phyloP scores from a whole-genome alignment of 345 rosid genomes.

The Bruguiera sexangula region DNA sequence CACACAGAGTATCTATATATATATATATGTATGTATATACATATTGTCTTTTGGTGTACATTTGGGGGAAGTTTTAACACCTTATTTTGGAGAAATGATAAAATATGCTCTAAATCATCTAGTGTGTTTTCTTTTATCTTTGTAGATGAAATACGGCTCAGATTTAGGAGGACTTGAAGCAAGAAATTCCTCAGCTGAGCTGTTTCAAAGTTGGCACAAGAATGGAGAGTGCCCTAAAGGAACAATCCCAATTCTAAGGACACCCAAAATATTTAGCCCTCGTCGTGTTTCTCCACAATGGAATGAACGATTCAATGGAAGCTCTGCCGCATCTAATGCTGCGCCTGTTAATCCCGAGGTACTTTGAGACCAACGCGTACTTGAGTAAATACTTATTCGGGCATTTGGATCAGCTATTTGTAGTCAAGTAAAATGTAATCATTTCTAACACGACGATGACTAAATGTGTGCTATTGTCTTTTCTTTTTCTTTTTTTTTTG shows the following conservation, averaged over 20 bases:
- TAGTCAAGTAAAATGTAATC: too few species aligned
- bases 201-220: slow-evolving; percentile 19
- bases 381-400: background rate
- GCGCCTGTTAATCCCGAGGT: slow-evolving; percentile 14
- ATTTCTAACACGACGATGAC: too few species aligned
- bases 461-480: too few species aligned
- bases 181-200: background rate
- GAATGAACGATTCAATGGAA: background rate
- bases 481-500: too few species aligned
- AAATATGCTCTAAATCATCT: background rate
- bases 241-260: slow-evolving; percentile 30
- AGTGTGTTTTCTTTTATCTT: background rate
- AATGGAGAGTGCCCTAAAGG: slow-evolving; percentile 30
- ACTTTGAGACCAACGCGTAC: background rate
- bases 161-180: background rate
- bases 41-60: too few species aligned
- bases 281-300: background rate
- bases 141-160: slow-evolving; percentile 18
- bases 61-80: too few species aligned
- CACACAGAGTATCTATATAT: too few species aligned
- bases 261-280: background rate
- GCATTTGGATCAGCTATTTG: too few species aligned
- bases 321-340: too few species aligned
- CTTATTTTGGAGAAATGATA: background rate
- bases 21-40: too few species aligned